Conservation (phyloP, 768 basidiomycete genomes). For the Cubamyces sp. region DNA sequence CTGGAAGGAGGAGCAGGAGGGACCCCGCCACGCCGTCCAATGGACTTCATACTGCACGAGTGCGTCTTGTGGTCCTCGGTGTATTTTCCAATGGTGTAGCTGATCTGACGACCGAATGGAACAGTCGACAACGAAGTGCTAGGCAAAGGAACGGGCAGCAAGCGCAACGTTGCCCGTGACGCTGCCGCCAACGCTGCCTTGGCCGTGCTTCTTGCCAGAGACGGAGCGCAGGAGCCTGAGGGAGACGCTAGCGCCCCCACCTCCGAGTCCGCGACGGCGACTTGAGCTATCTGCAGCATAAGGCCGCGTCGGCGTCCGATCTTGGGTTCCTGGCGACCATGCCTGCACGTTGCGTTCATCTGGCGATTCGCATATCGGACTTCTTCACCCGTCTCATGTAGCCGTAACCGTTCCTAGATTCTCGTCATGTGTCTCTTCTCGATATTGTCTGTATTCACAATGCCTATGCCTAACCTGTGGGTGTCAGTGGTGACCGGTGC, state of each 20-base stretch:
- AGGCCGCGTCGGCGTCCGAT: background rate
- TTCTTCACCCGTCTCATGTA: slow-evolving; percentile 6
- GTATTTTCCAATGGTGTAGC: background rate
- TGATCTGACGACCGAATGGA: slow-evolving; percentile 8
- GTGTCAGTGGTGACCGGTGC: slow-evolving; percentile 6
- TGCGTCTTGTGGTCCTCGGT: slow-evolving; percentile 29
- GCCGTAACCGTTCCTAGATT: slow-evolving; percentile 14
- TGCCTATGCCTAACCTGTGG: slow-evolving; percentile 4
- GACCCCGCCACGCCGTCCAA: slow-evolving; percentile 47
- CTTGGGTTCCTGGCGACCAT: background rate
- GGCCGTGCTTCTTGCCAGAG: background rate
- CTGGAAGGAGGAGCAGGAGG: slow-evolving; percentile 55
- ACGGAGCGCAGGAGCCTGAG: background rate
- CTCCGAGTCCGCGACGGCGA: slow-evolving; percentile 5
- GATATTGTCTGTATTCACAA: slow-evolving; percentile 4
- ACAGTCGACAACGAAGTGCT: slow-evolving; percentile 55
- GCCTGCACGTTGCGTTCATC: background rate
- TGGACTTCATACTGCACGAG: slow-evolving; percentile 70
- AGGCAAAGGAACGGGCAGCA: slow-evolving; percentile 52
- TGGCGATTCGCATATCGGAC: slow-evolving; percentile 6
- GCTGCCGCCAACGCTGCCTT: slow-evolving; percentile 25
- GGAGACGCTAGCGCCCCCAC: background rate
- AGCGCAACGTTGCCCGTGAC: slow-evolving; percentile 45
- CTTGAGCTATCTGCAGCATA: background rate
- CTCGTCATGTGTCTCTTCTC: background rate